Evolutionary conservation across 1,284 basidiomycete genomes (phyloP), one percentile per base, ranked within the genome.

Genomic region (Trametes versicolor): DNA sequence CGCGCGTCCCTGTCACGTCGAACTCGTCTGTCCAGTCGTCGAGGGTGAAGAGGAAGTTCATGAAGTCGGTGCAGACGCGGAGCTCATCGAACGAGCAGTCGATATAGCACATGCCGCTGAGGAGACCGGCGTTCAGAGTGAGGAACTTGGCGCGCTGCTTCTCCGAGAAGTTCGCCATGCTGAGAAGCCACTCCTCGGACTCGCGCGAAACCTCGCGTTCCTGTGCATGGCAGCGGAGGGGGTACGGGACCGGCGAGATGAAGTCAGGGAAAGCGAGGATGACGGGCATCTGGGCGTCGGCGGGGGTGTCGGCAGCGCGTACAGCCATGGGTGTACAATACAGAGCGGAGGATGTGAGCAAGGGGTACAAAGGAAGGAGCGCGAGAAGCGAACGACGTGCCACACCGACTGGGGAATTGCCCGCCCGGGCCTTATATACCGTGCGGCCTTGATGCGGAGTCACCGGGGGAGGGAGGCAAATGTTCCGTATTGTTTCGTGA

Each of bases 31-130:
- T 73, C 66, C 68, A 75, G 62, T 78, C 76, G 69, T 77, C 77
- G 55, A 73, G 71, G 49, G 74, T 74, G 70, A 81, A 82, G 69
- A 77, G 71, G 64, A 73, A 72, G 70, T 76, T 77, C 75, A 77
- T 76, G 65, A 76, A 74, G 69, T 79, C 78, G 32, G 74, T 74
- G 56, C 75, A 72, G 41, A 73, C 71, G 12, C 75, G 72, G 41
- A 75, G 70, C 37, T 75, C 68, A 53, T 77, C 79, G 56, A 63
- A 70, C 34, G 69, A 66, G 60, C 72, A 73, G 58, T 75, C 74
- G 47, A 73, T 72, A 58, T 76, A 76, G 60, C 69, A 72, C 72
- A 71, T 73, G 21, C 70, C 71, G 43, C 71, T 70, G 45, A 76
- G 71, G 25, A 73, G 67, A 12, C 72, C 72, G 15, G 70, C 72